A percentile compares a stretch with the other conserved stretches of the same genome.
These are phyloP conservation scores for Pisolithus orientalis DNA, from an alignment of 768 basidiomycete species.

Conservation along the genomic window DNA sequence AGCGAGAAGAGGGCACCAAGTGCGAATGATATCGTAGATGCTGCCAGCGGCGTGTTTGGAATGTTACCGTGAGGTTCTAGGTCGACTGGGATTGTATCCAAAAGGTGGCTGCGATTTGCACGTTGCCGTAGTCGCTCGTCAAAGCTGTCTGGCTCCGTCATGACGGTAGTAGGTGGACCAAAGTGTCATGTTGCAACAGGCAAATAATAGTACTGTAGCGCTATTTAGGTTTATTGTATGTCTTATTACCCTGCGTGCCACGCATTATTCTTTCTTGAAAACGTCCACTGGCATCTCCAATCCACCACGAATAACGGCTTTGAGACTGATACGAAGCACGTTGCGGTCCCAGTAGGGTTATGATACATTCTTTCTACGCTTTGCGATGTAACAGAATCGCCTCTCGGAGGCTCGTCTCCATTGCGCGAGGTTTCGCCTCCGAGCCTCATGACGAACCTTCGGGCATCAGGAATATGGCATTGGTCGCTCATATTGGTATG, in stretches of 20 bases:
- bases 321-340: neutral
- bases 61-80: conserved; percentile 44
- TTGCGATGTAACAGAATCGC: conserved; percentile 8
- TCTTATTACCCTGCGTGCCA: no score
- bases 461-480: conserved; percentile 68
- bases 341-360: conserved; percentile 2
- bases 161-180: neutral
- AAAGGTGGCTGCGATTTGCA: conserved; percentile 28
- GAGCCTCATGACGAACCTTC: conserved; percentile 27
- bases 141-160: conserved; percentile 20
- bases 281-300: no score
- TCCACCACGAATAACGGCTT: no score
- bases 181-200: no score
- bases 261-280: no score
- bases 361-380: conserved; percentile 12
- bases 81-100: conserved; percentile 50
- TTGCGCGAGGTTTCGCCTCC: conserved; percentile 18
- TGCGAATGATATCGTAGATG: conserved; percentile 74
- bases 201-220: no score
- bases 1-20: conserved; percentile 68
- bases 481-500: conserved; percentile 86
- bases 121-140: conserved; percentile 43
- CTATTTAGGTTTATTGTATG: no score
- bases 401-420: neutral
- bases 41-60: conserved; percentile 86